Percentiles rank a stretch among this genome's conserved stretches.
Evolutionary conservation across 345 rosid genomes (phyloP).

Genomic region (Bretschneidera sinensis): DNA sequence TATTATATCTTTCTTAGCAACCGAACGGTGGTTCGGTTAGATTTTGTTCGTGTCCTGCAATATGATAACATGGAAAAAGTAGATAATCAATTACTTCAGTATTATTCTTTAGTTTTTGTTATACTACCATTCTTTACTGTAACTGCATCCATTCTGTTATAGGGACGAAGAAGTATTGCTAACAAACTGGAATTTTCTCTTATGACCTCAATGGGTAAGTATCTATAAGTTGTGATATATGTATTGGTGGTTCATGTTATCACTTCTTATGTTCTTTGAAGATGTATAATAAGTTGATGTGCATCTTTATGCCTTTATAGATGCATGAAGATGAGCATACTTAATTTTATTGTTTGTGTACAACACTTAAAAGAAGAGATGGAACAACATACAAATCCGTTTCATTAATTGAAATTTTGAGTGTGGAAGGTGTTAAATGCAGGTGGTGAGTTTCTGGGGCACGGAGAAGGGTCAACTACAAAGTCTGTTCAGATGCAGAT

Average conservation of each 20-base stretch:
- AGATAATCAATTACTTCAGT: neutral
- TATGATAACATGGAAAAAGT: no score
- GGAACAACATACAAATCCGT: neutral
- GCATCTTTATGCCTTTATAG: no score
- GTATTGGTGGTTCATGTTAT: neutral
- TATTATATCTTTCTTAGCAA: neutral
- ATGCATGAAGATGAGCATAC: neutral
- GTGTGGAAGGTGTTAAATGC: constrained; percentile 14
- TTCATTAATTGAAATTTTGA: neutral
- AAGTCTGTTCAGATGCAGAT: constrained; percentile 42
- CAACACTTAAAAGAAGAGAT: neutral
- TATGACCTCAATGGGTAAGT: constrained; percentile 38
- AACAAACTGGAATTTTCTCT: constrained; percentile 21
- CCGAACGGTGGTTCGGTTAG: neutral
- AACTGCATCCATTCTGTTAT: constrained; percentile 8
- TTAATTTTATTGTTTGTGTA: neutral
- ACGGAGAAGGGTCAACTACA: constrained; percentile 22
- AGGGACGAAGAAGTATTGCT: constrained; percentile 36
- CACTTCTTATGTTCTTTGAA: neutral
- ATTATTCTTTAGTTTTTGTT: neutral
- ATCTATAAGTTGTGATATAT: neutral
- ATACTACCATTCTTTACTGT: constrained; percentile 1
- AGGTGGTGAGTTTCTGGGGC: constrained; percentile 28
- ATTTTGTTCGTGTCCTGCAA: neutral
- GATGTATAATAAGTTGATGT: no score